phyloP scores from a whole-genome alignment of 164 flowering plant species.

The Vitis labrusca region DNA sequence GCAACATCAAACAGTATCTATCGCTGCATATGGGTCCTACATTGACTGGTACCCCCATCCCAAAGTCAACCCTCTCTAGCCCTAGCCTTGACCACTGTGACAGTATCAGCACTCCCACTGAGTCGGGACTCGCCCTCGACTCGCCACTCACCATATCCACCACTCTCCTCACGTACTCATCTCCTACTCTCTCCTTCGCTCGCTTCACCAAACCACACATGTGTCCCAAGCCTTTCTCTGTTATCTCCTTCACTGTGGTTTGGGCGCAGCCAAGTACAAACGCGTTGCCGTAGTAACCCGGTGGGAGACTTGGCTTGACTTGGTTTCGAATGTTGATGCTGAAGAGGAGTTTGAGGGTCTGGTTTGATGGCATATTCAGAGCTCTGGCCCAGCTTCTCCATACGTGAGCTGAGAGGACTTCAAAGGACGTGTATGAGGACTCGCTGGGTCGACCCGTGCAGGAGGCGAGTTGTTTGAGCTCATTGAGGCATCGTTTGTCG shows the following conservation, averaged over 20 bases:
- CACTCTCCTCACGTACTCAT: conserved; percentile 47
- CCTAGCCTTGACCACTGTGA: conserved; percentile 83
- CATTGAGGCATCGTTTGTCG: conserved; percentile 14
- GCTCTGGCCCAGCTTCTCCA: conserved; percentile 77
- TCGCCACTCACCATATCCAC: conserved; percentile 36
- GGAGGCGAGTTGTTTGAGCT: conserved; percentile 35
- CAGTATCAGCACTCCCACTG: conserved; percentile 61
- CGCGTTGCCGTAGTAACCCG: conserved; percentile 77
- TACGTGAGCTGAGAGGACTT: conserved; percentile 64
- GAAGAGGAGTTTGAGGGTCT: conserved; percentile 49
- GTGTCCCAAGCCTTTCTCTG: conserved; percentile 42
- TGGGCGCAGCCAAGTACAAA: conserved; percentile 64
- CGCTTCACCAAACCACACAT: conserved; percentile 41
- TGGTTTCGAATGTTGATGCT: conserved; percentile 52
- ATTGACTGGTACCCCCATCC: conserved; percentile 61
- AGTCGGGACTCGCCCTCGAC: conserved; percentile 51
- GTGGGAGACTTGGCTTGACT: conserved; percentile 55
- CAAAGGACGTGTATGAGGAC: conserved; percentile 49
- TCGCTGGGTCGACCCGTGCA: conserved; percentile 18
- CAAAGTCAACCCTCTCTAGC: conserved; percentile 68
- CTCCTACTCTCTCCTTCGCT: conserved; percentile 56
- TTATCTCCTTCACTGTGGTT: conserved; percentile 39
- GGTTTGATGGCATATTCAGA: conserved; percentile 41
- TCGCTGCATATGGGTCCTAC: conserved; percentile 58
- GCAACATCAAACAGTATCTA: conserved; percentile 61